Evolutionary conservation across 208 protist species (phyloP).

Genomic region (Trypanosoma melophagium): DNA sequence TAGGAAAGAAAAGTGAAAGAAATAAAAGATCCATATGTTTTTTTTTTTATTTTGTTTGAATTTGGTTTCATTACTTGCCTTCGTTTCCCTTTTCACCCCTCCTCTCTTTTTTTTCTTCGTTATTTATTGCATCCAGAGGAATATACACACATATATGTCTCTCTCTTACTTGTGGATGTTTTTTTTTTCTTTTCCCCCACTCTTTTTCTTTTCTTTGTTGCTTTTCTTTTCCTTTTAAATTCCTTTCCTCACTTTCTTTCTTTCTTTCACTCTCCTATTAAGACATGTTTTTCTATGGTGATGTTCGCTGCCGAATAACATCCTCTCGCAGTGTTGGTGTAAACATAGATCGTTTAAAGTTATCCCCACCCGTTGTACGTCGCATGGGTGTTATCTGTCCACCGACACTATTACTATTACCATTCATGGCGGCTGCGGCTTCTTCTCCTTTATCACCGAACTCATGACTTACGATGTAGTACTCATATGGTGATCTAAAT

Average conservation of each 20-base stretch:
- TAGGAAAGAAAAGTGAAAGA: background rate
- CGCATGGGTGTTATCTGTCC: constrained; percentile 16
- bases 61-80: background rate
- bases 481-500: constrained; percentile 89
- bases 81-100: background rate
- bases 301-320: constrained; percentile 38
- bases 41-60: background rate
- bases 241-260: constrained; percentile 4
- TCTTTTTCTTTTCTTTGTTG: background rate
- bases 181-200: background rate
- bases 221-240: background rate
- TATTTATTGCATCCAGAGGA: too few species aligned
- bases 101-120: background rate
- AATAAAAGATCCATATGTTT: background rate
- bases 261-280: constrained; percentile 6
- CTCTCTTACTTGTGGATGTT: too few species aligned
- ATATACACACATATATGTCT: too few species aligned
- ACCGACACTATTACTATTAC: too few species aligned
- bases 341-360: constrained; percentile 32
- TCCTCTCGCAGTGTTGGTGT: constrained; percentile 50
- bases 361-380: constrained; percentile 15
- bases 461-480: constrained; percentile 71
- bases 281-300: constrained; percentile 1
- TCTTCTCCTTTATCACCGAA: constrained; percentile 25
- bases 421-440: too few species aligned